A percentile compares a stretch with the other conserved stretches of the same genome.
Evolutionary conservation across 345 rosid species (phyloP).

Genomic region (Camelina hispida): DNA sequence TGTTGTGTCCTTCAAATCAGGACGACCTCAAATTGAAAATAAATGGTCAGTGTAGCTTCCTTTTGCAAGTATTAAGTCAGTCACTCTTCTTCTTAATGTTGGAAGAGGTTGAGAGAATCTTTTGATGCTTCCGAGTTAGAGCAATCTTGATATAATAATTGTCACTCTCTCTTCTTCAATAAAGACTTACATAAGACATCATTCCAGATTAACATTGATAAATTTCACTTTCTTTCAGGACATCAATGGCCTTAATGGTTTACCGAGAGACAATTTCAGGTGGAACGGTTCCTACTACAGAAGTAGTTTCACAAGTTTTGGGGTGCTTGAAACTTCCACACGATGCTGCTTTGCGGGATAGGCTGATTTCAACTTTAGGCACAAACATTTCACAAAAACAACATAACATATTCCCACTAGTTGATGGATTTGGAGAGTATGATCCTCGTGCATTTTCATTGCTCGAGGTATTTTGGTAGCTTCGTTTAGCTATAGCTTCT

Average conservation of each 20-base stretch:
- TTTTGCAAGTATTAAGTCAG: conserved; percentile 20
- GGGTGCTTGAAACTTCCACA: conserved; percentile 86
- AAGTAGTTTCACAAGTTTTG: conserved; percentile 79
- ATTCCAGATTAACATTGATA: conserved; percentile 28
- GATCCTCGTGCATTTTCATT: conserved; percentile 93
- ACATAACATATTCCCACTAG: conserved; percentile 63
- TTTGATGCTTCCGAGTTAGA: conserved; percentile 8
- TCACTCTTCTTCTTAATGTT: conserved; percentile 24
- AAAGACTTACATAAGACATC: conserved; percentile 14
- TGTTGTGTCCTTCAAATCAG: conserved; percentile 65
- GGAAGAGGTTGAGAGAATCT: not conserved
- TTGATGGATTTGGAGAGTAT: conserved; percentile 95
- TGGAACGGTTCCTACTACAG: conserved; percentile 71
- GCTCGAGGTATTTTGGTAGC: conserved; percentile 65
- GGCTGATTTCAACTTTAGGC: conserved; percentile 70
- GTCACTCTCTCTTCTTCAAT: conserved; percentile 20
- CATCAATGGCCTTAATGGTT: conserved; percentile 68
- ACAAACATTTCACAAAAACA: conserved; percentile 55
- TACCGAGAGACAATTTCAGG: conserved; percentile 73
- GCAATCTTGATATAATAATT: conserved; percentile 1
- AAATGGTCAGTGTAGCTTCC: conserved; percentile 62
- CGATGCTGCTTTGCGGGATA: conserved; percentile 64
- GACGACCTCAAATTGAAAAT: conserved; percentile 71
- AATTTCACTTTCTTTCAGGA: conserved; percentile 53
- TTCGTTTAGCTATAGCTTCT: conserved; percentile 25